A percentile compares a stretch with the other conserved stretches of the same genome.
These are phyloP conservation scores for Thielaviopsis populi DNA, from an alignment of 2,329 filamentous ascomycete species.

Conservation along the genomic window DNA sequence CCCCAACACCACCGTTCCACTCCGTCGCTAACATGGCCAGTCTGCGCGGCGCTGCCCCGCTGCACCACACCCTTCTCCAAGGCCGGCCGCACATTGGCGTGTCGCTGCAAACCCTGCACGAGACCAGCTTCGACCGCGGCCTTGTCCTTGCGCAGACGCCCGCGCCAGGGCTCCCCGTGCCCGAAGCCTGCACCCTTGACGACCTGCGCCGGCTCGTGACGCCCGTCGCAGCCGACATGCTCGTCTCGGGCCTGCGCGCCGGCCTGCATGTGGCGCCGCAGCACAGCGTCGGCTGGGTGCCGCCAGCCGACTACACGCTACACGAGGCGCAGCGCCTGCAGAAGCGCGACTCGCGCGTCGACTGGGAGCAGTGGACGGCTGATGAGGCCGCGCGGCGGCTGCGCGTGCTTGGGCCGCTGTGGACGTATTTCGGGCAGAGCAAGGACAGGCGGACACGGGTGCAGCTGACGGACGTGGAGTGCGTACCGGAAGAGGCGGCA, in stretches of 20 bases:
- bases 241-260: slow-evolving; percentile 48
- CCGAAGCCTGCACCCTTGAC: slow-evolving; percentile 30
- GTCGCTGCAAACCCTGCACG: slow-evolving; percentile 74
- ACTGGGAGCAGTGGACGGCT: slow-evolving; percentile 41
- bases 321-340: slow-evolving; percentile 58
- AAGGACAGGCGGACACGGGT: slow-evolving; percentile 3
- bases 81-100: slow-evolving; percentile 51
- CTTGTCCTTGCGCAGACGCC: slow-evolving; percentile 56
- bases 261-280: slow-evolving; percentile 51
- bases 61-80: slow-evolving; percentile 68
- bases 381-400: slow-evolving; percentile 40
- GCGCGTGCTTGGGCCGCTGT: slow-evolving; percentile 51
- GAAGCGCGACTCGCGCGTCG: slow-evolving; percentile 45
- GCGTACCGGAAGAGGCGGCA: background rate
- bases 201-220: slow-evolving; percentile 37
- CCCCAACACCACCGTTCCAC: background rate
- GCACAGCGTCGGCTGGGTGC: slow-evolving; percentile 16
- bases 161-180: slow-evolving; percentile 39
- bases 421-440: slow-evolving; percentile 31
- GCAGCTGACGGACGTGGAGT: slow-evolving; percentile 4
- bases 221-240: slow-evolving; percentile 50
- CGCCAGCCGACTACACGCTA: background rate
- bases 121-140: slow-evolving; percentile 63
- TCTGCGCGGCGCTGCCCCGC: slow-evolving; percentile 70
- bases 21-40: slow-evolving; percentile 27